Evolutionary conservation across 2,329 filamentous ascomycete genomes (phyloP), one percentile per base, ranked within the genome.

Genomic region (Coniochaeta sp.): DNA sequence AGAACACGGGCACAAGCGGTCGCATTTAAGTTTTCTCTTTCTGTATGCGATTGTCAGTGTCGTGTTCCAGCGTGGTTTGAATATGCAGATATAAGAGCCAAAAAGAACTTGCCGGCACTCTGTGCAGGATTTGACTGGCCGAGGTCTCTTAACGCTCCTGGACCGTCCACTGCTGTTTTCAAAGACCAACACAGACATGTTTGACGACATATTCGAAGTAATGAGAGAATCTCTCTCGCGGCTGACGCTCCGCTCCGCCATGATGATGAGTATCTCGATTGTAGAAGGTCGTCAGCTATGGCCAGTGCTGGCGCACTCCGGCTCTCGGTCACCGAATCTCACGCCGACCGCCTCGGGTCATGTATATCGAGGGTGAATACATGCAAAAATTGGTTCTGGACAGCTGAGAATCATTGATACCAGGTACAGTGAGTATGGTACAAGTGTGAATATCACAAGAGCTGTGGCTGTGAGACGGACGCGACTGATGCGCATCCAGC

Each of bases 1-100:
- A 6, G 80, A 80, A 65, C 83, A 86, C 4, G 81, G 81, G 50
- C 76, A 74, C n/a, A 77, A 73, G 52, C 83, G 77, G 68, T 85
- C 81, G 69, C 83, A 86, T 61, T 77, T 76, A 6, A 84, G 71
- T 68, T 83, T 85, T 65, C 83, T 77, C 68, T 83, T 83, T 59
- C 61, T 64, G 36, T 14, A 38, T 17, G 22, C 26, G 22, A n/a
- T 14, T 36, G 54, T 57, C n/a, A 57, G 54, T 57, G 17, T 57
- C 34, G 31, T 24, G n/a, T 19, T 17, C 50, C 3, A 28, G 9
- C 24, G n/a, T 33, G 6, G n/a, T 6, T 19, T 44, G 4, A 2
- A 47, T 47, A 19, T 55, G 31, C 34, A 47, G 28, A 31, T 31
- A 31, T 31, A 9, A 40, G 58, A 43, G 22, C 19, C 28, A 56